phyloP scores from a whole-genome alignment of 371 early-diverging fungal species.

The Mucor racemosus region DNA sequence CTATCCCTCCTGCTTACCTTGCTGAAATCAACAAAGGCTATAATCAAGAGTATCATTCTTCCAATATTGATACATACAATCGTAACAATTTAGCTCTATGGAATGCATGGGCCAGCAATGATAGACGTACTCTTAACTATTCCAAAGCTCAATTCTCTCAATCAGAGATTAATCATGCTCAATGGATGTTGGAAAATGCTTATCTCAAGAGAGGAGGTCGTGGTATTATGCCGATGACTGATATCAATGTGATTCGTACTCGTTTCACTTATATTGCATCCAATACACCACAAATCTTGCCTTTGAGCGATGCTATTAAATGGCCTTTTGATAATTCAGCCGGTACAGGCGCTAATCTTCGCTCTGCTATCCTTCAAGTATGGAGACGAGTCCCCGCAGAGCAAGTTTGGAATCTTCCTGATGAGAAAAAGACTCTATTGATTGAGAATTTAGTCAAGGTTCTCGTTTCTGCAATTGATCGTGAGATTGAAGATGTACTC shows the following conservation, averaged over 20 bases:
- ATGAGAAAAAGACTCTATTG: conserved; percentile 2
- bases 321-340: conserved; percentile 42
- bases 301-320: conserved; percentile 21
- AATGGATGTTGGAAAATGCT: conserved; percentile 7
- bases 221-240: conserved; percentile 29
- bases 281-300: not conserved
- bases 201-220: conserved; percentile 16
- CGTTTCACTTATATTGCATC: conserved; percentile 24
- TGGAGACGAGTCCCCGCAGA: conserved; percentile 22
- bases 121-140: not conserved
- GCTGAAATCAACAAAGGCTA: conserved; percentile 9
- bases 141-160: not conserved
- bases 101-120: conserved; percentile 21
- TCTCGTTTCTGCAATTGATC: conserved; percentile 30
- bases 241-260: conserved; percentile 8
- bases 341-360: conserved; percentile 4
- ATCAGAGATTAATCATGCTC: not conserved
- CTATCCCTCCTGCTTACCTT: conserved; percentile 31
- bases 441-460: conserved; percentile 12
- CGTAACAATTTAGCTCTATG: conserved; percentile 14
- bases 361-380: conserved; percentile 10
- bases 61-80: not conserved
- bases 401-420: conserved; percentile 24
- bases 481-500: conserved; percentile 29
- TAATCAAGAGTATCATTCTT: not conserved